Percentiles rank a stretch among this genome's conserved stretches.
Conservation (phyloP, 768 basidiomycete genomes). For the Botryobasidium botryosum region DNA sequence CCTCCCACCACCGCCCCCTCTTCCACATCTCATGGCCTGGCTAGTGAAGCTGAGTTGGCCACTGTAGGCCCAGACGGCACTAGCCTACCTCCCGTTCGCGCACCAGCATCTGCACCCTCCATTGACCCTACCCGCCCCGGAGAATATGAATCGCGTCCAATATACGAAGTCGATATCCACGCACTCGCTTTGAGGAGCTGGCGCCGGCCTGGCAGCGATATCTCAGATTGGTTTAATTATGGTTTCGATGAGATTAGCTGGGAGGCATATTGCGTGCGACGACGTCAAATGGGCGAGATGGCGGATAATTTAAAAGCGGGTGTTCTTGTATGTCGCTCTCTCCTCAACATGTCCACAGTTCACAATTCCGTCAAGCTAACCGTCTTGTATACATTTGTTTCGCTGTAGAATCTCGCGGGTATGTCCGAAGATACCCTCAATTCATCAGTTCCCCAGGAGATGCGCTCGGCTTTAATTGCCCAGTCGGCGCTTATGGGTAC, state of each 20-base stretch:
- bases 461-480: slow-evolving; percentile 80
- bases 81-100: slow-evolving; percentile 44
- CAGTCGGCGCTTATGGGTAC: slow-evolving; percentile 18
- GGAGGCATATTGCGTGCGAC: slow-evolving; percentile 79
- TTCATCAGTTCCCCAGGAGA: slow-evolving; percentile 57
- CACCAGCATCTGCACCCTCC: slow-evolving; percentile 63
- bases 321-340: slow-evolving; percentile 43
- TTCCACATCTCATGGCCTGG: neutral
- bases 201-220: slow-evolving; percentile 80
- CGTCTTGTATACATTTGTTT: neutral
- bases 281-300: slow-evolving; percentile 64
- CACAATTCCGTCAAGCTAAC: neutral
- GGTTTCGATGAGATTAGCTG: slow-evolving; percentile 96
- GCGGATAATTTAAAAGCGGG: slow-evolving; percentile 68
- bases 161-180: slow-evolving; percentile 69
- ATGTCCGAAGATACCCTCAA: slow-evolving; percentile 67
- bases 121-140: slow-evolving; percentile 56
- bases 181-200: slow-evolving; percentile 72
- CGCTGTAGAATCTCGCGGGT: slow-evolving; percentile 50
- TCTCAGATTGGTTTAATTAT: slow-evolving; percentile 98
- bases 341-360: neutral
- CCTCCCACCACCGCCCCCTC: neutral
- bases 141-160: slow-evolving; percentile 28
- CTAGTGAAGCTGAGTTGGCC: neutral
- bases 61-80: slow-evolving; percentile 18